Base-by-base conservation (phyloP, 768 basidiomycete species). In the Mycena haematopus region DNA sequence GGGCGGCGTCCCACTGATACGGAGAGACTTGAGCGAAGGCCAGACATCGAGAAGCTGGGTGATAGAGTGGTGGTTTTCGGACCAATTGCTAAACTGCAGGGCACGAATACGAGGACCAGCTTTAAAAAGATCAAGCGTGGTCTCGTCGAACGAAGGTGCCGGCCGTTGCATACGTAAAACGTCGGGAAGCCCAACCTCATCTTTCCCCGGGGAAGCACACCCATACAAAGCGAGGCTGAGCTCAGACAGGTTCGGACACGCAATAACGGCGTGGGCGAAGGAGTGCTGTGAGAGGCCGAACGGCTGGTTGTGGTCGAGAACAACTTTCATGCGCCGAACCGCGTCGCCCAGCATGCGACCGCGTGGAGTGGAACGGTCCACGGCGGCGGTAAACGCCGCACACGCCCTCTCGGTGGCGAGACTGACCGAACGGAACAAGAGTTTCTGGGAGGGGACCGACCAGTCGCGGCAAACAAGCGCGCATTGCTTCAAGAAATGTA, bases 31-130 rank as follows among this genome's bases (percentile, higher is more conserved):
- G 58, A 92, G 74, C 17, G 80, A 77, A 2, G 88, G 81, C 84
- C 86, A 91, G 58, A 87, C 76, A 54, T 83, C 80, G 65, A 91
- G 83, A 42, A 92, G 81, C 72, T 89, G 86, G 50, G 79, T 75
- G 54, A 91, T 75, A 17, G 82, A 76, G 42, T 83, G 74, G 52
- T 80, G 74, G 69, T 88, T 86, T 63, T 86, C 83, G 13, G 90
- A 86, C 88, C 88, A 91, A 70, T 92, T 91, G 70, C 81, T 83
- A 69, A 92, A 87, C 57, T 82, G 81, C 6, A 92, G 78, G 6
- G 79, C 74, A 31, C 80, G 76, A 64, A 86, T 83, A 47, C 64
- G 70, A 1, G 89, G 86, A n/a, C 85, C 87, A 11, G 81, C 72
- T 55, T 76, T 81, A 53, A 91, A 80, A 45, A 83, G 72, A 19